These are phyloP conservation scores for Aspergillus indologenus DNA, from an alignment of 495 filamentous ascomycete species.

Conservation along the genomic window DNA sequence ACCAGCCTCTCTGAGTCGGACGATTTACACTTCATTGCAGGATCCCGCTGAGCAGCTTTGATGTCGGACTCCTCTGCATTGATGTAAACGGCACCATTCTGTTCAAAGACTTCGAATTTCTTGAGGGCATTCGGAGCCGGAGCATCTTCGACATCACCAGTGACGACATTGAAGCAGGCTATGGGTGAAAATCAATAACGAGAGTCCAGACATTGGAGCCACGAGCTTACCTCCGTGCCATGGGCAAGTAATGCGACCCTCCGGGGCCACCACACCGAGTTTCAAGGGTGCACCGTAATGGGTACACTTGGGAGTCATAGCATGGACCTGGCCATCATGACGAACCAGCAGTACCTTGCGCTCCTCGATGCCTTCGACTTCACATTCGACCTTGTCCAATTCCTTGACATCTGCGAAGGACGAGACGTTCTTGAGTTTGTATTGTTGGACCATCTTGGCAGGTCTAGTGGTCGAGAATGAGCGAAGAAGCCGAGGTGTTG, in stretches of 20 bases:
- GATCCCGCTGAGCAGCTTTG: constrained; percentile 67
- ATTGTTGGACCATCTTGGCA: constrained; percentile 62
- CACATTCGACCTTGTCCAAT: constrained; percentile 81
- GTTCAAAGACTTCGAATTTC: constrained; percentile 75
- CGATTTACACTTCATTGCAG: constrained; percentile 69
- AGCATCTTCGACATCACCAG: constrained; percentile 93
- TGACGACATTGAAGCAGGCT: constrained; percentile 88
- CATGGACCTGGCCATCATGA: constrained; percentile 68
- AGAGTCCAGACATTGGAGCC: neutral
- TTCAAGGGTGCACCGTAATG: constrained; percentile 91
- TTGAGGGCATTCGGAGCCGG: constrained; percentile 80
- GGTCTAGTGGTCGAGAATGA: constrained; percentile 4
- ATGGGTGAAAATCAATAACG: constrained; percentile 4
- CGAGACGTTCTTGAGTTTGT: constrained; percentile 77
- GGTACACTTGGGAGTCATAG: constrained; percentile 82
- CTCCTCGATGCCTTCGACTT: constrained; percentile 82
- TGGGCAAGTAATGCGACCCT: constrained; percentile 84
- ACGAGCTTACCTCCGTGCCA: constrained; percentile 80
- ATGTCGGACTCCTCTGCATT: constrained; percentile 76
- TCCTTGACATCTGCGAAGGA: constrained; percentile 64
- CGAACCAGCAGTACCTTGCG: constrained; percentile 85
- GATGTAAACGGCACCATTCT: constrained; percentile 79
- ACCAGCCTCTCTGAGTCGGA: constrained; percentile 68
- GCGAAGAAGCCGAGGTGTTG: neutral
- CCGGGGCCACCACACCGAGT: constrained; percentile 74